A percentile compares a stretch with the other conserved stretches of the same genome.
These are phyloP conservation scores for Trichosanthes cucumerina DNA, from an alignment of 306 rosid genomes.

Conservation along the genomic window DNA sequence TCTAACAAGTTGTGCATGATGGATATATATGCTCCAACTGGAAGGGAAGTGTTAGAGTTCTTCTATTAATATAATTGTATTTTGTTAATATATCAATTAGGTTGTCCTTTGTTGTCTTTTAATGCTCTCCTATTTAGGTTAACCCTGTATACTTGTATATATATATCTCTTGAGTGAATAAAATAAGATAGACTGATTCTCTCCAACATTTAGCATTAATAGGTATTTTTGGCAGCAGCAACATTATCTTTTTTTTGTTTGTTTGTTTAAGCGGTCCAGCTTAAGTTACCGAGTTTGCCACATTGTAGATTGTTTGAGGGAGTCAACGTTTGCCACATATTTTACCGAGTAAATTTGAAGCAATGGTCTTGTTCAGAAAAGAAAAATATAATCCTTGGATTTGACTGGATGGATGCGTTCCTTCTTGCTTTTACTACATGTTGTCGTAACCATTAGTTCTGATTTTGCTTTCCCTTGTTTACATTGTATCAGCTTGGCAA, in stretches of 20 bases:
- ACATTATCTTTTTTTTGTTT: background rate
- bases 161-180: too few species aligned
- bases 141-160: too few species aligned
- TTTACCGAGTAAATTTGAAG: background rate
- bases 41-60: too few species aligned
- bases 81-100: too few species aligned
- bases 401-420: background rate
- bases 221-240: background rate
- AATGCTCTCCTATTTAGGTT: too few species aligned
- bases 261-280: background rate
- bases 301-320: background rate
- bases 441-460: background rate
- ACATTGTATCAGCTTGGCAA: constrained; percentile 48
- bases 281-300: too few species aligned
- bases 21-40: too few species aligned
- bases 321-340: background rate
- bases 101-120: too few species aligned
- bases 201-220: too few species aligned
- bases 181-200: too few species aligned
- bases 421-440: background rate
- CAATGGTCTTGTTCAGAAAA: background rate
- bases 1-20: too few species aligned
- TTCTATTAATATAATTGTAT: too few species aligned
- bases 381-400: background rate
- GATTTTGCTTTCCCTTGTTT: background rate